phyloP scores from a whole-genome alignment of 176 grass and related monocot species.

The Zoysia pacifica region DNA sequence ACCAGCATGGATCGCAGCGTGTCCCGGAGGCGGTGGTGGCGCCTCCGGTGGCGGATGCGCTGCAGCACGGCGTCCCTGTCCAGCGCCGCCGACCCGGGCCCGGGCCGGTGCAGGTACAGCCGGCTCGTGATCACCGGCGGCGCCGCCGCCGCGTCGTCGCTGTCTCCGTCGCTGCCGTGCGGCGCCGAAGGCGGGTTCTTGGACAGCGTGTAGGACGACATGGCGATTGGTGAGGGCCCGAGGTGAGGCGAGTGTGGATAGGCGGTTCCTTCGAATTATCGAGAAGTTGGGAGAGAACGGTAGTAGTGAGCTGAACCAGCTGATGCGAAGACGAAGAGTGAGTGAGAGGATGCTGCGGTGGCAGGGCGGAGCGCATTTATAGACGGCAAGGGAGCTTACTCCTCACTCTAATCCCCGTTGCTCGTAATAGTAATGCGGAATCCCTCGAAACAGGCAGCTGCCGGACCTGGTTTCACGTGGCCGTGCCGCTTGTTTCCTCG shows the following conservation, averaged over 20 bases:
- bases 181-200: constrained; percentile 28
- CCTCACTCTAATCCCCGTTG: not conserved
- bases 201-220: constrained; percentile 53
- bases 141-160: not conserved
- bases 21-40: constrained; percentile 47
- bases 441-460: constrained; percentile 40
- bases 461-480: constrained; percentile 59
- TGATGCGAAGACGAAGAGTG: not conserved
- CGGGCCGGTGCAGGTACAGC: constrained; percentile 55
- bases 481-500: not conserved
- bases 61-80: constrained; percentile 71
- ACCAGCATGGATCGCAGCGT: constrained; percentile 44
- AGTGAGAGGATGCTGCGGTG: not conserved
- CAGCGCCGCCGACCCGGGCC: constrained; percentile 1
- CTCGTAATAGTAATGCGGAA: not conserved
- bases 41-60: constrained; percentile 75
- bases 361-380: constrained; percentile 23
- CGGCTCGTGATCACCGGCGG: constrained; percentile 40
- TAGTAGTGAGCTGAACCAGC: not conserved
- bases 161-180: not conserved
- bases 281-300: not conserved
- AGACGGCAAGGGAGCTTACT: constrained; percentile 1
- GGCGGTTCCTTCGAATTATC: not conserved
- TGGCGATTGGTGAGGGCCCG: constrained; percentile 7
- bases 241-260: too few relatives aligned